A percentile compares a stretch with the other conserved stretches of the same genome.
These are phyloP conservation scores for Polygonum maritimum DNA, from an alignment of 148 eudicot species.

Conservation along the genomic window DNA sequence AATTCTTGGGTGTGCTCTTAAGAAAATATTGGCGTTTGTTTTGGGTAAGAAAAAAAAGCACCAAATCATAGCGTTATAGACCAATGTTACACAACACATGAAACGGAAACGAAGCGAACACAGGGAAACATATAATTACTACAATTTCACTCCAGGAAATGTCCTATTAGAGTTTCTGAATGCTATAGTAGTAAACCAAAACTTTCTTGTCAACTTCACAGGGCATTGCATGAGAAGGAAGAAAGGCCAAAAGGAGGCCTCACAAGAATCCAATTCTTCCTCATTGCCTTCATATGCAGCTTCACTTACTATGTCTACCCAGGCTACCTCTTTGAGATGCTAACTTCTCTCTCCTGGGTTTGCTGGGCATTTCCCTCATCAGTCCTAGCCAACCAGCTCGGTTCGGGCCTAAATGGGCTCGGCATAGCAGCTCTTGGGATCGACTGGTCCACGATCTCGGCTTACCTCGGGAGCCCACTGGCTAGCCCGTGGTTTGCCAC, in stretches of 20 bases:
- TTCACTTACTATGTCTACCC: conserved; percentile 88
- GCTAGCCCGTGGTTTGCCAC: conserved; percentile 99
- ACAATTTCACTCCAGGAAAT: too few relatives aligned
- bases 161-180: too few relatives aligned
- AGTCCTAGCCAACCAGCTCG: conserved; percentile 79
- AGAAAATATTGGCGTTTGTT: too few relatives aligned
- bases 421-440: conserved; percentile 74
- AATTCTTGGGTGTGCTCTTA: too few relatives aligned
- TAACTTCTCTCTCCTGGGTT: conserved; percentile 91
- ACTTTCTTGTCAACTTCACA: conserved; percentile 17
- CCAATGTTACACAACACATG: too few relatives aligned
- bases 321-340: conserved; percentile 83
- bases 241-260: conserved; percentile 69
- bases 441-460: conserved; percentile 90
- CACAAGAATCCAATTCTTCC: conserved; percentile 76
- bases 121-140: too few relatives aligned
- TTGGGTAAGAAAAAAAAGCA: too few relatives aligned
- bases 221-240: conserved; percentile 94
- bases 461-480: conserved; percentile 94
- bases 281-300: conserved; percentile 81
- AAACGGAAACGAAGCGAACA: too few relatives aligned
- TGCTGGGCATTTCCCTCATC: conserved; percentile 87
- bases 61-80: too few relatives aligned
- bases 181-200: neutral
- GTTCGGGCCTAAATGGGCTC: conserved; percentile 81